phyloP scores from a whole-genome alignment of 2,329 filamentous ascomycete genomes.

The Teratosphaeria destructans region DNA sequence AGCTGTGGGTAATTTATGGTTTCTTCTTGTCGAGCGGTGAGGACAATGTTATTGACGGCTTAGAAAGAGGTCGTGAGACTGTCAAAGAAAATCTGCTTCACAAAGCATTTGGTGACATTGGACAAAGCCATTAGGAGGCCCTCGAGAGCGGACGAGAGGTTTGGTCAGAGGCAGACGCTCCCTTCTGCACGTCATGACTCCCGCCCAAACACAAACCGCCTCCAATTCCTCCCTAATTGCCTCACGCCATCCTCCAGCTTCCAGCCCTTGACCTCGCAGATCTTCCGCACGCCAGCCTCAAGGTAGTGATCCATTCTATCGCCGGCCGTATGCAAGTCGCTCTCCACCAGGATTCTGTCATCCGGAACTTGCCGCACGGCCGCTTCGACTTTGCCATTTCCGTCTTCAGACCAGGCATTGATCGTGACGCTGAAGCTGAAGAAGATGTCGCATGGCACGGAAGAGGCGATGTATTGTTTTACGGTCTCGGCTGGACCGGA shows the following conservation, averaged over 20 bases:
- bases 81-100: background rate
- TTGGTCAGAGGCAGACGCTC: too few species aligned
- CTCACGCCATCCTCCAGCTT: slow-evolving; percentile 57
- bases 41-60: background rate
- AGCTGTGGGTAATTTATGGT: background rate
- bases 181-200: background rate
- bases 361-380: slow-evolving; percentile 65
- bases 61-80: background rate
- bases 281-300: slow-evolving; percentile 62
- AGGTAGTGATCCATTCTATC: slow-evolving; percentile 66
- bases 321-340: slow-evolving; percentile 78
- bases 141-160: too few species aligned
- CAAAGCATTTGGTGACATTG: background rate
- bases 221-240: slow-evolving; percentile 64
- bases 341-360: slow-evolving; percentile 73
- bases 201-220: slow-evolving; percentile 59
- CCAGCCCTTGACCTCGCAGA: slow-evolving; percentile 76
- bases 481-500: slow-evolving; percentile 67
- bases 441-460: slow-evolving; percentile 66
- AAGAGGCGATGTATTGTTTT: slow-evolving; percentile 63
- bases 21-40: background rate
- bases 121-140: background rate
- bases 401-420: slow-evolving; percentile 46
- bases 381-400: slow-evolving; percentile 48
- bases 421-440: slow-evolving; percentile 82